A percentile compares a stretch with the other conserved stretches of the same genome.
These are phyloP conservation scores for Xylaria sp. DNA, from an alignment of 2,329 filamentous ascomycete species.

Conservation along the genomic window DNA sequence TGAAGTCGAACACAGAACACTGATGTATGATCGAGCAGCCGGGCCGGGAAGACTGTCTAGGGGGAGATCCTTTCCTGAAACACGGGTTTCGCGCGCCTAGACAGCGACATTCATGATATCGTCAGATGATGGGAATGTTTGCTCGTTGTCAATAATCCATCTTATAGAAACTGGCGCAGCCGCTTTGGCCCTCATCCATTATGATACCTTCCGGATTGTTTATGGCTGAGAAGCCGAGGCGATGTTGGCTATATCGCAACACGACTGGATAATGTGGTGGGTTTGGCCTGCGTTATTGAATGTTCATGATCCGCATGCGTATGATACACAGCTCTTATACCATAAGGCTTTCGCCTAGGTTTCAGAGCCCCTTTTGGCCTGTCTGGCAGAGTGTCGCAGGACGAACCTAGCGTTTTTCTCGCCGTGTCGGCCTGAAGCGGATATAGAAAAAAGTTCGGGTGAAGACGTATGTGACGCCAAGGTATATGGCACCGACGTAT, in stretches of 20 bases:
- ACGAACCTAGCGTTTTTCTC: not conserved
- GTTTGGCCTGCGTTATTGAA: not conserved
- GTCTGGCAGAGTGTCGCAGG: not conserved
- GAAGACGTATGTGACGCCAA: not conserved
- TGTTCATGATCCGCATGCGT: not conserved
- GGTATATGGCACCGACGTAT: not conserved
- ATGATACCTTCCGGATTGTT: not conserved
- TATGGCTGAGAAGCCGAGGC: not conserved
- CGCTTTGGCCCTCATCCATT: not conserved
- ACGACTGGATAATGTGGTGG: not conserved
- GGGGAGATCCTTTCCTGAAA: slow-evolving; percentile 22
- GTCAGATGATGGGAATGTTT: slow-evolving; percentile 7
- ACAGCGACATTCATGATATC: slow-evolving; percentile 6
- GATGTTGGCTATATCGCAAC: not conserved
- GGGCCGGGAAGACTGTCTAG: not conserved
- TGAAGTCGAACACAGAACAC: not conserved
- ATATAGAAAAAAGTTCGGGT: not conserved
- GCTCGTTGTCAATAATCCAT: not conserved
- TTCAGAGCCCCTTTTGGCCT: not conserved
- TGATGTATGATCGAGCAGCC: slow-evolving; percentile 8
- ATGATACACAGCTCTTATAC: not conserved
- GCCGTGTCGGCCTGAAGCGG: not conserved
- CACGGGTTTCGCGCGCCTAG: slow-evolving; percentile 6
- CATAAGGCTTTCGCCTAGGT: not conserved
- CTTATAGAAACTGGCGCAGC: not conserved